A percentile compares a stretch with the other conserved stretches of the same genome.
phyloP scores from a whole-genome alignment of 129 eudicot genomes.

The Helianthus tuberosus region DNA sequence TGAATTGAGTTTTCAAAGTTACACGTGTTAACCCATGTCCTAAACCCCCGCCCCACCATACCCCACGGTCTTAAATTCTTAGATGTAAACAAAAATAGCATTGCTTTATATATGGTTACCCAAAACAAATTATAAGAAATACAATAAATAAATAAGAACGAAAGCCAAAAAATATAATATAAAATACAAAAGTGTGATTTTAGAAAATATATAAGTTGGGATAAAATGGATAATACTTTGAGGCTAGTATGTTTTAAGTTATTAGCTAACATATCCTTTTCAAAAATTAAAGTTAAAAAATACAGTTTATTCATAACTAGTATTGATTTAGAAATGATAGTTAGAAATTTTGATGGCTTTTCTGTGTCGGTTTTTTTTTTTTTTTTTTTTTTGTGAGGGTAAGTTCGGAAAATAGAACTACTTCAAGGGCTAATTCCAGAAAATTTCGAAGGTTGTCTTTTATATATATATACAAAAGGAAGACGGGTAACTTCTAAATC shows the following conservation, averaged over 20 bases:
- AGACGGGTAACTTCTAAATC: no score
- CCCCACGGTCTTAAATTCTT: no score
- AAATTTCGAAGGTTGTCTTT: not conserved
- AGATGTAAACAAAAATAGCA: not conserved
- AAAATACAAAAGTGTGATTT: not conserved
- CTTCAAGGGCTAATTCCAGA: no score
- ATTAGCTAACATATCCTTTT: not conserved
- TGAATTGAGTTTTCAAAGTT: no score
- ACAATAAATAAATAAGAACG: not conserved
- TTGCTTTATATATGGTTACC: not conserved
- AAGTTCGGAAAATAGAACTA: not conserved
- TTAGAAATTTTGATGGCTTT: not conserved
- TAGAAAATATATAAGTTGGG: not conserved
- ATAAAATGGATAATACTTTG: not conserved
- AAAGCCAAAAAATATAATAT: not conserved
- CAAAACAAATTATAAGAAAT: not conserved
- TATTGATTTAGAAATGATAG: slow-evolving; percentile 1
- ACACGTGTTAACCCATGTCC: no score
- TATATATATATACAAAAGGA: no score
- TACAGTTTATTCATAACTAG: not conserved
- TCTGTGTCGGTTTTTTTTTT: no score
- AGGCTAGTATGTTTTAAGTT: not conserved
- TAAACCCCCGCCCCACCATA: no score
- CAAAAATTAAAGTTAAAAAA: not conserved
- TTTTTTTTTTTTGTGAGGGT: not conserved